Evolutionary conservation across 345 rosid species (phyloP).

Genomic region (Pistacia integerrima): DNA sequence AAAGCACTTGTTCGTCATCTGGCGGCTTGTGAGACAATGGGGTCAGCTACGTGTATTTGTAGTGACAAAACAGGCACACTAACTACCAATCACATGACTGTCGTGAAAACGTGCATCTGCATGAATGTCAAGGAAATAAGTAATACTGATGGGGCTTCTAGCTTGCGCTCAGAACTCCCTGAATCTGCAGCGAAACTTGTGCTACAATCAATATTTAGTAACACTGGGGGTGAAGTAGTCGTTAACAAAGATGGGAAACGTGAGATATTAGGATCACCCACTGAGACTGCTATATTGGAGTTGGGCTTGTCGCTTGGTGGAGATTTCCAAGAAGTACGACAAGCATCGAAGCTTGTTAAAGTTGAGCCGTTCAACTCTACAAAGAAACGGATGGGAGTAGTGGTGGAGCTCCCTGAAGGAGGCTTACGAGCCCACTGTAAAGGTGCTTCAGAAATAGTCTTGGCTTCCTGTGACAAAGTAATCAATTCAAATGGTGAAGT

Average conservation of each 20-base stretch:
- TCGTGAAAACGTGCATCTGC: conserved; percentile 86
- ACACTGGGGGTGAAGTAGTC: conserved; percentile 91
- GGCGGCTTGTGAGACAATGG: conserved; percentile 98
- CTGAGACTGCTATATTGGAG: conserved; percentile 84
- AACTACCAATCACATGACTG: conserved; percentile 91
- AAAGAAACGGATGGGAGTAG: conserved; percentile 89
- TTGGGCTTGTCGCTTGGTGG: conserved; percentile 85
- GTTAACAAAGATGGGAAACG: conserved; percentile 61
- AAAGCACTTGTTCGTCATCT: conserved; percentile 91
- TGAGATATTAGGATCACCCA: conserved; percentile 86
- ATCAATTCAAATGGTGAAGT: conserved; percentile 68
- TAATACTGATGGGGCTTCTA: conserved; percentile 38
- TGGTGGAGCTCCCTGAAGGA: conserved; percentile 69
- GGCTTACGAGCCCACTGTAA: conserved; percentile 72
- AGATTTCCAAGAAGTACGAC: conserved; percentile 63
- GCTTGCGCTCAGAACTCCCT: conserved; percentile 59
- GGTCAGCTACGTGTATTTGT: conserved; percentile 90
- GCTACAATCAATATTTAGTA: conserved; percentile 78
- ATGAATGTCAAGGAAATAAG: conserved; percentile 56
- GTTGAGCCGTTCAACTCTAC: conserved; percentile 95
- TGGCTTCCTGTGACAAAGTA: conserved; percentile 81
- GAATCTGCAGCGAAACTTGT: conserved; percentile 55
- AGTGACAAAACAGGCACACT: conserved; percentile 96
- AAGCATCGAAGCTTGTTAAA: conserved; percentile 55
- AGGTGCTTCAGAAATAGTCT: conserved; percentile 93